Evolutionary conservation across 495 filamentous ascomycete genomes (phyloP).

Genomic region (Xanthoparmelia taractica): DNA sequence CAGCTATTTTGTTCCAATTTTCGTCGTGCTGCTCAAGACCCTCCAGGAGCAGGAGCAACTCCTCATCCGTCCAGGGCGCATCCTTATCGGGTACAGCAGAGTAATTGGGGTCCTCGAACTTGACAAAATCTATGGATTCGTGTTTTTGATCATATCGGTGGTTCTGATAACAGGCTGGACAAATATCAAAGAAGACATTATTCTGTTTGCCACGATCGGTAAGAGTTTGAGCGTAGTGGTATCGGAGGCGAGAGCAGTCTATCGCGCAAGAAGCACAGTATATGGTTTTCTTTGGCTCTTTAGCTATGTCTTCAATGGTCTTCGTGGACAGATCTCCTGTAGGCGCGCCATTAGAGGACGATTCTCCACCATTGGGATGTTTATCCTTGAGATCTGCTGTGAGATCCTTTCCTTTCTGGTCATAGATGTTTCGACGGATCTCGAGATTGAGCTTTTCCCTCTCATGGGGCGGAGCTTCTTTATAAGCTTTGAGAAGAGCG

Average conservation of each 20-base stretch:
- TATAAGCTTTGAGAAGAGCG: slow-evolving; percentile 49
- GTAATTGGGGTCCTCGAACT: slow-evolving; percentile 79
- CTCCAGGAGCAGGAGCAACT: slow-evolving; percentile 77
- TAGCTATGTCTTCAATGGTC: slow-evolving; percentile 50
- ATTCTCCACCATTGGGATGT: slow-evolving; percentile 69
- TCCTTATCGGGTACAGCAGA: slow-evolving; percentile 66
- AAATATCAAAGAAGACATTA: slow-evolving; percentile 73
- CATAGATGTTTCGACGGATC: slow-evolving; percentile 90
- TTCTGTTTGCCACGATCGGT: slow-evolving; percentile 48
- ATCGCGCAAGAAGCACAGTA: slow-evolving; percentile 86
- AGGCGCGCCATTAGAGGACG: slow-evolving; percentile 50
- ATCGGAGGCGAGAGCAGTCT: slow-evolving; percentile 86
- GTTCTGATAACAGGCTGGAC: slow-evolving; percentile 81
- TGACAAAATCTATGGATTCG: slow-evolving; percentile 66
- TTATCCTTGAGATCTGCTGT: slow-evolving; percentile 48
- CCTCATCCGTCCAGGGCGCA: slow-evolving; percentile 81
- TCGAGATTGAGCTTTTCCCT: slow-evolving; percentile 83
- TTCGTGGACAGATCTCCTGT: slow-evolving; percentile 43
- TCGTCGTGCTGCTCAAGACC: slow-evolving; percentile 87
- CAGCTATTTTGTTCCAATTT: slow-evolving; percentile 86
- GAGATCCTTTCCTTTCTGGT: slow-evolving; percentile 79
- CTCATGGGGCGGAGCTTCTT: slow-evolving; percentile 52
- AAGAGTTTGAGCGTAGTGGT: slow-evolving; percentile 65
- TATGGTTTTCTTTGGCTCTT: slow-evolving; percentile 59
- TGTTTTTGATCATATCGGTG: slow-evolving; percentile 69